Percentiles rank a stretch among this genome's conserved stretches.
Conservation (phyloP, 2,329 filamentous ascomycete genomes). For the Curvularia eragrostidis region DNA sequence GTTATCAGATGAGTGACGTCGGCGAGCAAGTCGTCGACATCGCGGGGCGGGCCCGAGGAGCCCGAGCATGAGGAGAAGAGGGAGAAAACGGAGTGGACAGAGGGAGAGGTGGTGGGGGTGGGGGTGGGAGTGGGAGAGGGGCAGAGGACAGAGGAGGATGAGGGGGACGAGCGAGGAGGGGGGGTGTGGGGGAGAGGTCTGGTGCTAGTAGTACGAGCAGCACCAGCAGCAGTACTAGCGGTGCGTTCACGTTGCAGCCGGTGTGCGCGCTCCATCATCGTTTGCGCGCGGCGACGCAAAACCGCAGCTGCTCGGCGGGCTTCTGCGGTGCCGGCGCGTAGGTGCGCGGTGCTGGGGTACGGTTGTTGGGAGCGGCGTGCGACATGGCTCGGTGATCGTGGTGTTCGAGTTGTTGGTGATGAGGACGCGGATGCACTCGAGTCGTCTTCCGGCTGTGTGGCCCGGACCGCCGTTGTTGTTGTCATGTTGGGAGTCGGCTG, state of each 20-base stretch:
- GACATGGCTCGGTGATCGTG: neutral
- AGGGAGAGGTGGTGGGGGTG: too few relatives aligned
- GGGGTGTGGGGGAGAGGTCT: too few relatives aligned
- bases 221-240: neutral
- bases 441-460: too few relatives aligned
- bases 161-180: too few relatives aligned
- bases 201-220: neutral
- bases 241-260: neutral
- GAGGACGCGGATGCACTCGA: neutral
- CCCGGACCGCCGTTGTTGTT: too few relatives aligned
- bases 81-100: too few relatives aligned
- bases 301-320: neutral
- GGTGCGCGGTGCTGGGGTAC: neutral
- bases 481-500: neutral
- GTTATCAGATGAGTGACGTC: too few relatives aligned
- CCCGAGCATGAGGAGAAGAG: too few relatives aligned
- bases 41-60: too few relatives aligned
- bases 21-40: too few relatives aligned
- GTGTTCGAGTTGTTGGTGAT: neutral
- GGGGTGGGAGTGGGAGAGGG: too few relatives aligned
- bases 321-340: neutral
- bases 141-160: too few relatives aligned
- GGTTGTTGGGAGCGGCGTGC: neutral
- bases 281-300: neutral
- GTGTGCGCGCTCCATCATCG: neutral